A percentile compares a stretch with the other conserved stretches of the same genome.
Conservation (phyloP, 768 basidiomycete genomes). For the Hypholoma fasciculare region DNA sequence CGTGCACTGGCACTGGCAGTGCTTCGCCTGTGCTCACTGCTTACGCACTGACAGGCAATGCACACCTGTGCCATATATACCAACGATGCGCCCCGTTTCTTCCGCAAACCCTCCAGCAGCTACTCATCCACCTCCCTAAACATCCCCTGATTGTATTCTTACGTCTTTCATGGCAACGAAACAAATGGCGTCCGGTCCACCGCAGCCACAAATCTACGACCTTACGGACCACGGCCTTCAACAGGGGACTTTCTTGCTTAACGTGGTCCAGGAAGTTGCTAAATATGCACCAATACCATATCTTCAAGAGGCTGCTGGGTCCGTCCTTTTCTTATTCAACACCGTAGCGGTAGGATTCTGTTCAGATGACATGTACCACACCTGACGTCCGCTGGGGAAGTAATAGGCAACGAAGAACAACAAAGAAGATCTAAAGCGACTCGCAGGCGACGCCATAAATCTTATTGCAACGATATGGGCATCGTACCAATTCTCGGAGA, state of each 20-base stretch:
- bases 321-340: conserved; percentile 12
- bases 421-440: conserved; percentile 11
- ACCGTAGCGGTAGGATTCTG: conserved; percentile 15
- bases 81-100: no score
- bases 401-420: conserved; percentile 14
- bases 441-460: conserved; percentile 9
- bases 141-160: no score
- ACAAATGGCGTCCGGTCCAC: no score
- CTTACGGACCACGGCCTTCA: background rate
- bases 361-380: background rate
- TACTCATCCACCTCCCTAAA: no score
- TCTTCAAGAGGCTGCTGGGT: conserved; percentile 16
- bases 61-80: no score
- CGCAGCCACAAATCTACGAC: background rate
- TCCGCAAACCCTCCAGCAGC: no score
- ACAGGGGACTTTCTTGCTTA: conserved; percentile 4
- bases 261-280: conserved; percentile 12
- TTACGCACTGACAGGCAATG: no score
- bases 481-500: conserved; percentile 7
- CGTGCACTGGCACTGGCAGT: no score
- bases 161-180: no score
- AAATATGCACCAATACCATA: conserved; percentile 17
- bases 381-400: background rate
- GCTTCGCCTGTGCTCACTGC: no score
- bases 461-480: conserved; percentile 13